These are phyloP conservation scores for Colletotrichum limetticola DNA, from an alignment of 2,329 filamentous ascomycete species.

Conservation along the genomic window DNA sequence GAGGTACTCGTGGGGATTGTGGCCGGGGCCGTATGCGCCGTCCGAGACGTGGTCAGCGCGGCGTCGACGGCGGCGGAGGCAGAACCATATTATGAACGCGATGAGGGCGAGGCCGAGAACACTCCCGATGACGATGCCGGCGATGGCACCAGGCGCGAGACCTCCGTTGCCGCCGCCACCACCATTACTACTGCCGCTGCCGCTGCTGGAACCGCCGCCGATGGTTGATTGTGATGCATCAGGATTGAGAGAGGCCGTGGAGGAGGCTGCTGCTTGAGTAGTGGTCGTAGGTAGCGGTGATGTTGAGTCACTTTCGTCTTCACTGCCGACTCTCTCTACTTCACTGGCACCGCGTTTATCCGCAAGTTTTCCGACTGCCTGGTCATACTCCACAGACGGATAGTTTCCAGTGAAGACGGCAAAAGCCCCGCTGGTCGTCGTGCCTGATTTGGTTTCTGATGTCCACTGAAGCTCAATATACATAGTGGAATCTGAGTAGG, in stretches of 20 bases:
- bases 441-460: neutral
- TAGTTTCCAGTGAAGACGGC: neutral
- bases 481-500: neutral
- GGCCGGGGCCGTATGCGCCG: constrained; percentile 41
- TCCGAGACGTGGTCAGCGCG: constrained; percentile 38
- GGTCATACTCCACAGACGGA: neutral
- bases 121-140: constrained; percentile 58
- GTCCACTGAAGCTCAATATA: constrained; percentile 2
- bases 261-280: neutral
- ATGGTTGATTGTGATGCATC: neutral
- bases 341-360: neutral
- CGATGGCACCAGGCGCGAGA: constrained; percentile 55
- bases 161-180: constrained; percentile 31
- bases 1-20: constrained; percentile 50
- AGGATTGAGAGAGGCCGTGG: neutral
- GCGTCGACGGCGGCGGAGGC: constrained; percentile 53
- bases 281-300: neutral
- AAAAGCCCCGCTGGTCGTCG: constrained; percentile 16
- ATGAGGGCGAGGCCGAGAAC: constrained; percentile 52
- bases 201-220: neutral
- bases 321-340: neutral
- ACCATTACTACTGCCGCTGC: neutral
- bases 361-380: neutral
- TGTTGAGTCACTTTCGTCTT: neutral
- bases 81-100: constrained; percentile 53